Conservation (phyloP, 2,329 filamentous ascomycete species). For the Penicillium sclerotiorum region DNA sequence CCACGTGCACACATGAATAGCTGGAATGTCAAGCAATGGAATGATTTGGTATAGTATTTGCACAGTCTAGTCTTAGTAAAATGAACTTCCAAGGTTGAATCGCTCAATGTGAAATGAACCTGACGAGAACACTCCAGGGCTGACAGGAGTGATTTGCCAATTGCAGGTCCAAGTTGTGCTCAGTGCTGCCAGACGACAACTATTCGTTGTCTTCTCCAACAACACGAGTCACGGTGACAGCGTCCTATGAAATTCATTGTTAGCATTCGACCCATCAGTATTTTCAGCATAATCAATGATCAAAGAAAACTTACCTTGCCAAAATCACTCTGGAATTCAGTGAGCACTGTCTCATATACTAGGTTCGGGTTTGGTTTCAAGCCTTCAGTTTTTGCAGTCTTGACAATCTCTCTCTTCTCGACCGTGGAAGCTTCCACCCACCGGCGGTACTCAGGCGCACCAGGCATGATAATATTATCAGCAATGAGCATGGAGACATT, state of each 20-base stretch:
- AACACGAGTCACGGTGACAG: constrained; percentile 13
- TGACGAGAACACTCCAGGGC: too few species aligned
- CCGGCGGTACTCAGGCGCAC: constrained; percentile 18
- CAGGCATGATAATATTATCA: constrained; percentile 24
- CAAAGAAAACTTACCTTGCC: constrained; percentile 11
- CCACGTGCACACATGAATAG: too few species aligned
- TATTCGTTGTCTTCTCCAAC: background rate
- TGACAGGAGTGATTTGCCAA: background rate
- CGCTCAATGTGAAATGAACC: too few species aligned
- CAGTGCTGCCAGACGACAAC: background rate
- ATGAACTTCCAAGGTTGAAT: too few species aligned
- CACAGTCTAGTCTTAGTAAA: too few species aligned
- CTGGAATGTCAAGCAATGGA: too few species aligned
- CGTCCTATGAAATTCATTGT: constrained; percentile 10
- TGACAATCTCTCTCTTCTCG: constrained; percentile 13
- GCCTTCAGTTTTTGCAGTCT: constrained; percentile 1
- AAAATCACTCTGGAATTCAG: constrained; percentile 15
- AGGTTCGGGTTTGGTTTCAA: constrained; percentile 16
- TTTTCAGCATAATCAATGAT: too few species aligned
- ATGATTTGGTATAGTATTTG: too few species aligned
- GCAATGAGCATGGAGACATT: constrained; percentile 41
- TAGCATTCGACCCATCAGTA: constrained; percentile 5
- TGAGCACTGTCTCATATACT: constrained; percentile 13
- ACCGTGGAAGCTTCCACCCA: constrained; percentile 18
- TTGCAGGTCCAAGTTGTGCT: background rate